Percentiles rank a stretch among this genome's conserved stretches.
These are phyloP conservation scores for Clitoria ternatea DNA, from an alignment of 306 rosid genomes.

Conservation along the genomic window DNA sequence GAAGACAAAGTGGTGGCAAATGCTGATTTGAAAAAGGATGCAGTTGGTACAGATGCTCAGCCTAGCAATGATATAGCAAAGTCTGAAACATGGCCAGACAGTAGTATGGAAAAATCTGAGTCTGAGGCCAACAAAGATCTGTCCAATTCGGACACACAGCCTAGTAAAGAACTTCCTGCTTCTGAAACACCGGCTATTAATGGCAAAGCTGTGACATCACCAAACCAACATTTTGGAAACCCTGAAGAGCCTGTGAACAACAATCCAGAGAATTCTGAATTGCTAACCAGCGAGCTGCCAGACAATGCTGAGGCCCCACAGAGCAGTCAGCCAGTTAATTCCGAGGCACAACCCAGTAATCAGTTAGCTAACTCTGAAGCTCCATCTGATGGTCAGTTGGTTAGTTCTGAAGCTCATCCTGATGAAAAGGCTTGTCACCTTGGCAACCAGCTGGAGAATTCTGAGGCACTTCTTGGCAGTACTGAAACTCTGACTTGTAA, in stretches of 20 bases:
- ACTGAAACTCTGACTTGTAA: no score
- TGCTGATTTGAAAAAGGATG: not conserved
- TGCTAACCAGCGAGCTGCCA: not conserved
- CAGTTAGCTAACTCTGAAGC: not conserved
- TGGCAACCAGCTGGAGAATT: not conserved
- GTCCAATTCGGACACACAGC: not conserved
- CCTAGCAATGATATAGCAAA: not conserved
- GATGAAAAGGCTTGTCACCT: not conserved
- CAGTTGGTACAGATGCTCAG: not conserved
- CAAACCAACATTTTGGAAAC: not conserved
- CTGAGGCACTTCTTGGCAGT: no score
- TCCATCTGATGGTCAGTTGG: not conserved
- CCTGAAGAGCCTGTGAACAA: not conserved
- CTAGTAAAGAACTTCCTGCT: not conserved
- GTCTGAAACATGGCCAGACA: not conserved
- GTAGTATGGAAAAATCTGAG: not conserved
- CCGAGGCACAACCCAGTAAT: not conserved
- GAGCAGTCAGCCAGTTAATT: no score
- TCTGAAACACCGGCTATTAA: not conserved
- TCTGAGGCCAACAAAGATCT: not conserved
- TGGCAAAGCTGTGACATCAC: not conserved
- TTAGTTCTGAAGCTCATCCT: not conserved
- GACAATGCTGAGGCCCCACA: no score
- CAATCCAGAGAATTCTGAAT: not conserved
- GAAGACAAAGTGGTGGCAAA: not conserved